Percentiles rank a stretch among this genome's conserved stretches.
These are phyloP conservation scores for Trametes versicolor DNA, from an alignment of 1,284 basidiomycete genomes.

Conservation along the genomic window DNA sequence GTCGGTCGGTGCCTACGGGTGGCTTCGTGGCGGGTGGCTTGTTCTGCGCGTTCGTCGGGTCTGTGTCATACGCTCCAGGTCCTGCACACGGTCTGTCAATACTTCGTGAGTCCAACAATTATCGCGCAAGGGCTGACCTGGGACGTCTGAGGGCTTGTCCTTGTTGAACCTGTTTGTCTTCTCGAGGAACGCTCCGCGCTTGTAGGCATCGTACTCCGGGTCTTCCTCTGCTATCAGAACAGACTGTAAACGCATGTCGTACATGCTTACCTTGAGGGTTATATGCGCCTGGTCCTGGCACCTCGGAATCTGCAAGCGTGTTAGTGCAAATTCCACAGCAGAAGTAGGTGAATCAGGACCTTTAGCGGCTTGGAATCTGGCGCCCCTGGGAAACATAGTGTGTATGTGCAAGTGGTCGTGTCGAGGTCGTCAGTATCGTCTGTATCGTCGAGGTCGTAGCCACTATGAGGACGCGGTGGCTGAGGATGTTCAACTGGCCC, in stretches of 20 bases:
- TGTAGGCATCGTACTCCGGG: conserved; percentile 58
- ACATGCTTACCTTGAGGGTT: conserved; percentile 36
- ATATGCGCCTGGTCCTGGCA: conserved; percentile 44
- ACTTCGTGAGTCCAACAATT: neutral
- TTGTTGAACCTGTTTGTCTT: conserved; percentile 60
- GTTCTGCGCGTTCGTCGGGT: conserved; percentile 24
- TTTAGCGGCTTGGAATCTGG: conserved; percentile 39
- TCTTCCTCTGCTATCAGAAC: conserved; percentile 38
- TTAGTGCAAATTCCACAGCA: neutral
- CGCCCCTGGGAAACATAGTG: conserved; percentile 39
- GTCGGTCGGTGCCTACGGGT: conserved; percentile 51
- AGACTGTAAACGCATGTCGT: neutral
- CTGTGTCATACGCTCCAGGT: conserved; percentile 47
- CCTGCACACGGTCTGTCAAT: conserved; percentile 40
- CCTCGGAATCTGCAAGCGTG: conserved; percentile 34
- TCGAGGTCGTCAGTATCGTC: conserved; percentile 8
- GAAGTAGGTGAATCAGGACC: conserved; percentile 18
- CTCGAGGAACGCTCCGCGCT: conserved; percentile 64
- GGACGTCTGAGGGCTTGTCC: conserved; percentile 51
- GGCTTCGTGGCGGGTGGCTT: conserved; percentile 26
- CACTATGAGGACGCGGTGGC: neutral
- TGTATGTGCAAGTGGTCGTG: neutral
- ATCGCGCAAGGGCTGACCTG: conserved; percentile 47
- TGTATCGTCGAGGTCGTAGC: conserved; percentile 3
- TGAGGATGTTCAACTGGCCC: conserved; percentile 3